Conservation (phyloP, 2,329 filamentous ascomycete genomes). For the Diaporthe ampelina region DNA sequence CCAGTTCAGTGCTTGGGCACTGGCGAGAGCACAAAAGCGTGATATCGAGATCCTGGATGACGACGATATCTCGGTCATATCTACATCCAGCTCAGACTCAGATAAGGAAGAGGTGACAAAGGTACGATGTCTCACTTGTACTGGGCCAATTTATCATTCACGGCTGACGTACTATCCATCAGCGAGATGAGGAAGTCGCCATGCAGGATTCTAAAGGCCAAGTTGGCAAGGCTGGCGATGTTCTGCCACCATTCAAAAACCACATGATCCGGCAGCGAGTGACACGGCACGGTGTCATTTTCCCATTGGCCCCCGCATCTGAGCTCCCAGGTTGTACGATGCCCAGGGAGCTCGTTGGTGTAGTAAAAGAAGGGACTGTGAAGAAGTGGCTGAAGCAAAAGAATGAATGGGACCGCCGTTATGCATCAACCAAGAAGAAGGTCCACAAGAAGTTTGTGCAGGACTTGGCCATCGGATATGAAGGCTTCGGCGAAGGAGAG, state of each 20-base stretch:
- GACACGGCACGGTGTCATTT: constrained; percentile 81
- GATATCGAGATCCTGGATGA: constrained; percentile 87
- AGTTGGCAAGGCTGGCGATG: constrained; percentile 90
- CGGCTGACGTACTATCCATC: neutral
- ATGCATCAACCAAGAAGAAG: constrained; percentile 75
- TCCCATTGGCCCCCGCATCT: constrained; percentile 73
- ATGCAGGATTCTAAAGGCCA: constrained; percentile 47
- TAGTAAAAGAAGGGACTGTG: constrained; percentile 84
- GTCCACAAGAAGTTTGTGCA: constrained; percentile 81
- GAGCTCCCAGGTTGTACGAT: constrained; percentile 77
- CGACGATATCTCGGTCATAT: constrained; percentile 81
- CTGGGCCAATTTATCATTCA: neutral
- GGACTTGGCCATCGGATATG: constrained; percentile 80
- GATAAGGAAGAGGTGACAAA: constrained; percentile 46
- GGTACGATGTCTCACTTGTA: constrained; percentile 18
- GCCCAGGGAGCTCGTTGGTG: constrained; percentile 75
- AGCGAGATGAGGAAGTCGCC: constrained; percentile 44
- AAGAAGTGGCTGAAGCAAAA: constrained; percentile 87
- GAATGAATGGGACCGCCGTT: constrained; percentile 79
- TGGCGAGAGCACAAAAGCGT: constrained; percentile 84
- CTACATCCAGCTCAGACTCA: constrained; percentile 63
- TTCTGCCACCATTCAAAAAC: constrained; percentile 81
- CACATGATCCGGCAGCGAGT: constrained; percentile 96
- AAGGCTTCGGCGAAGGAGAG: constrained; percentile 79
- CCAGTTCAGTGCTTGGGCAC: constrained; percentile 93